Percentiles rank a stretch among this genome's conserved stretches.
These are phyloP conservation scores for Phytophthora quininea DNA, from an alignment of 352 stramenopile genomes.

Conservation along the genomic window DNA sequence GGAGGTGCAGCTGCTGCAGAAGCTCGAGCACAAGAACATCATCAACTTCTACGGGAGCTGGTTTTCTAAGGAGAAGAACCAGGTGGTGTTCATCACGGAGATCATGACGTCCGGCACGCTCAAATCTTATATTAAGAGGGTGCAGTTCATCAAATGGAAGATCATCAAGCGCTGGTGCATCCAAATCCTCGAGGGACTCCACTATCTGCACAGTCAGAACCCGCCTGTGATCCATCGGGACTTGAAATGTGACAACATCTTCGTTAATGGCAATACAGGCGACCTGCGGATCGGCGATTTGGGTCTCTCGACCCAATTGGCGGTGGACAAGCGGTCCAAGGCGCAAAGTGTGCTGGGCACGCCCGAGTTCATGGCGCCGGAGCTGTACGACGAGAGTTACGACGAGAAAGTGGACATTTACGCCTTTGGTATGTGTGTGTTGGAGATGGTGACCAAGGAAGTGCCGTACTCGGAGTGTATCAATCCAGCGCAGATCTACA, in stretches of 20 bases:
- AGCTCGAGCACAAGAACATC: slow-evolving; percentile 99
- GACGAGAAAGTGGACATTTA: slow-evolving; percentile 98
- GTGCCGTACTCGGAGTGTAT: slow-evolving; percentile 98
- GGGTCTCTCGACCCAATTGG: slow-evolving; percentile 88
- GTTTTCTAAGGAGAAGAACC: slow-evolving; percentile 98
- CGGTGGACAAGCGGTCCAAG: slow-evolving; percentile 76
- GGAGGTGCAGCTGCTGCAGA: slow-evolving; percentile 96
- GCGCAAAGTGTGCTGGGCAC: slow-evolving; percentile 96
- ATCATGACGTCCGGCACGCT: slow-evolving; percentile 97
- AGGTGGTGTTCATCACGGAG: slow-evolving; percentile 99
- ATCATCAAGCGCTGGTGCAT: slow-evolving; percentile 98
- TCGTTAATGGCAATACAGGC: slow-evolving; percentile 98
- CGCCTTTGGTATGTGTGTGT: slow-evolving; percentile 99
- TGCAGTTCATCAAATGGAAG: slow-evolving; percentile 98
- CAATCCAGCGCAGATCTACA: slow-evolving; percentile 91
- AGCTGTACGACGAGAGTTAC: slow-evolving; percentile 99
- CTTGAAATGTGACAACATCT: slow-evolving; percentile 97
- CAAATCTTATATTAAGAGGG: slow-evolving; percentile 97
- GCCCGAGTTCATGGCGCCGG: slow-evolving; percentile 99
- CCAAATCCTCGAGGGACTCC: slow-evolving; percentile 96
- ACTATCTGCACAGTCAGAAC: slow-evolving; percentile 92
- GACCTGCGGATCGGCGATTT: slow-evolving; percentile 98
- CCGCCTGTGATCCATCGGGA: slow-evolving; percentile 93
- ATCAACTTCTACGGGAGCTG: slow-evolving; percentile 99
- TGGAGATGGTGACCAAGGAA: slow-evolving; percentile 99